Base-by-base conservation (phyloP, 495 filamentous ascomycete genomes). In the Aspergillus bertholletiae region DNA sequence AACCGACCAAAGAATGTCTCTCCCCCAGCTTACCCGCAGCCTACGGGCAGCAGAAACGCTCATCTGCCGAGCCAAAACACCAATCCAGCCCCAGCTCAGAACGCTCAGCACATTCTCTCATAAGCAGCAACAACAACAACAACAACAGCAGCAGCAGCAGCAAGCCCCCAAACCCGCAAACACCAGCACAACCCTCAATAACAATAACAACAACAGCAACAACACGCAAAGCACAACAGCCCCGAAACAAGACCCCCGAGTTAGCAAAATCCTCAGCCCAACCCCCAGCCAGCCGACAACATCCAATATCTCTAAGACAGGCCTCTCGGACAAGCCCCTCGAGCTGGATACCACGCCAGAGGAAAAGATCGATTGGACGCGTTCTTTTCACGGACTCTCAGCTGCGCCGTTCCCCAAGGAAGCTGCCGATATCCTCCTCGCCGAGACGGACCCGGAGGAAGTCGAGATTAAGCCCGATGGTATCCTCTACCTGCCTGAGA, bases 401-500 rank as follows among this genome's bases (percentile, higher is more conserved):
- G 78, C 82, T 0, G 75, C 79, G 34, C 81, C 92, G 0, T 97
- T 98, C 72, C 71, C 83, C 24, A 79, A 86, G 49, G 92, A 96
- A 77, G 79, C 84, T 13, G 79, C 86, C 4, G 80, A 86, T 26
- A 74, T 92, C 5, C 73, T 98, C 46, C 79, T 90, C 53, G 79
- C 82, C 26, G 83, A 83, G 21, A 74, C 92, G 9, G 71, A 83
- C 32, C 71, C 79, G 6, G 80, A 88, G 17, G 93, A 97, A 70
- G 83, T 98, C 43, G 94, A 98, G 78, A 85, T 97, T 63, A 98
- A 98, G 76, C 88, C 89, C 23, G 94, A 98, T 72, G 94, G 94
- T 26, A 95, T 98, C 61, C 76, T 97, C 45, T 98, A 97, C 67
- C 79, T 98, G 51, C 94, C 94, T 13, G 94, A 98, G 81, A 98